Evolutionary conservation across 805 yeast species (phyloP).

Genomic region (Tetrapisispora taiwanensis): DNA sequence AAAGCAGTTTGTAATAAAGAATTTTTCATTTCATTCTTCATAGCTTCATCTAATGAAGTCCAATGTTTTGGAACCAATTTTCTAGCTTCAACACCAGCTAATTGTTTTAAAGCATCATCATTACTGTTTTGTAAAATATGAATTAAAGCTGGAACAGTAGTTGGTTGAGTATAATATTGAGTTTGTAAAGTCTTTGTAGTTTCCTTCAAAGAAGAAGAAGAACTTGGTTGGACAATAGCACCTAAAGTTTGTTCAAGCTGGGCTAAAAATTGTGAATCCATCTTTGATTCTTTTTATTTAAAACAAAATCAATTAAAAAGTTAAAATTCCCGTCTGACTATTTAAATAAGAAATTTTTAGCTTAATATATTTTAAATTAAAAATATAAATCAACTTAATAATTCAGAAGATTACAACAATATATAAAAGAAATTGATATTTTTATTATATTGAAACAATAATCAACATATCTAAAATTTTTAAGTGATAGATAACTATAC

Average conservation of each 20-base stretch:
- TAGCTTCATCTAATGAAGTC: conserved; percentile 36
- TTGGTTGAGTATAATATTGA: conserved; percentile 61
- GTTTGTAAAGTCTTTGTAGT: conserved; percentile 69
- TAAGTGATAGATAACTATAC: too few species aligned
- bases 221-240: conserved; percentile 73
- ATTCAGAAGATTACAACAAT: too few species aligned
- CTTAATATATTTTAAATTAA: too few species aligned
- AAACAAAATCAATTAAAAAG: neutral
- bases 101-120: conserved; percentile 67
- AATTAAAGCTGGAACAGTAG: conserved; percentile 70
- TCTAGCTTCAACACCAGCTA: conserved; percentile 95
- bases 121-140: conserved; percentile 65
- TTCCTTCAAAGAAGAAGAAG: conserved; percentile 57
- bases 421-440: too few species aligned
- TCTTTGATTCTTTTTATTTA: conserved; percentile 15
- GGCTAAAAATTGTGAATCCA: conserved; percentile 64
- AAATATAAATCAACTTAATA: too few species aligned
- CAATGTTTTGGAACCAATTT: conserved; percentile 69
- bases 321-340: neutral
- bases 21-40: conserved; percentile 53
- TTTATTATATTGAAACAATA: neutral
- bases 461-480: neutral
- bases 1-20: conserved; percentile 63
- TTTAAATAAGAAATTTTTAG: too few species aligned
- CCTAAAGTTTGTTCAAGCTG: conserved; percentile 70